A percentile compares a stretch with the other conserved stretches of the same genome.
phyloP scores from a whole-genome alignment of 129 eudicot genomes.

The Escallonia rubra region DNA sequence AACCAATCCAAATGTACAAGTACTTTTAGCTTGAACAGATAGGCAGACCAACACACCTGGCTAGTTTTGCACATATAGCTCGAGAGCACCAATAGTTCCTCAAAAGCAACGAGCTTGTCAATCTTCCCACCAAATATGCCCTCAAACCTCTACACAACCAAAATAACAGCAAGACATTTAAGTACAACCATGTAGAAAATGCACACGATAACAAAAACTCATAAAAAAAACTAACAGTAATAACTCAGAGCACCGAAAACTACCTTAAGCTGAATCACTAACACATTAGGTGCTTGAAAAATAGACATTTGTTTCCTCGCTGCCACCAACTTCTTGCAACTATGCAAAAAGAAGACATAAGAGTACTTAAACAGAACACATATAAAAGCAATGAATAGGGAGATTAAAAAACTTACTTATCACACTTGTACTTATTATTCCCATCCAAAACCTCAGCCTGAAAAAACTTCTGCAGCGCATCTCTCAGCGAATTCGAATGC shows the following conservation, averaged over 20 bases:
- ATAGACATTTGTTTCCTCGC: conserved; percentile 98
- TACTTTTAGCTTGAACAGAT: too few species aligned
- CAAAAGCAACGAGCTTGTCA: conserved; percentile 79
- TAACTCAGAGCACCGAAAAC: background rate
- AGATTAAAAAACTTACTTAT: conserved; percentile 45
- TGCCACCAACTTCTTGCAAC: conserved; percentile 82
- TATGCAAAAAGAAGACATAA: conserved; percentile 39
- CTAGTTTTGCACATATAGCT: conserved; percentile 89
- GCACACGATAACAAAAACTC: background rate
- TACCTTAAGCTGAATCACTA: conserved; percentile 93
- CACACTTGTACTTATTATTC: conserved; percentile 90
- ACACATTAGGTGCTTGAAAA: conserved; percentile 91
- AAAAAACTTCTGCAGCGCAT: conserved; percentile 79
- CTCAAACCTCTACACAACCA: conserved; percentile 73
- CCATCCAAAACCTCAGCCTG: conserved; percentile 92
- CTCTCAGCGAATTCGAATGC: conserved; percentile 60
- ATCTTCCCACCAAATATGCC: conserved; percentile 81
- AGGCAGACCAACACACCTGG: conserved; percentile 46
- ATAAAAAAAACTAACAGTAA: background rate
- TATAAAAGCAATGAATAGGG: background rate
- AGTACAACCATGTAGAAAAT: background rate
- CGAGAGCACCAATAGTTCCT: conserved; percentile 78
- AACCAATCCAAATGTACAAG: background rate
- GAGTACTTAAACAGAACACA: conserved; percentile 9
- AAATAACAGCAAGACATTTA: conserved; percentile 15